phyloP scores from a whole-genome alignment of 225 moss, liverwort and hornwort species.

The Neckera pumila region DNA sequence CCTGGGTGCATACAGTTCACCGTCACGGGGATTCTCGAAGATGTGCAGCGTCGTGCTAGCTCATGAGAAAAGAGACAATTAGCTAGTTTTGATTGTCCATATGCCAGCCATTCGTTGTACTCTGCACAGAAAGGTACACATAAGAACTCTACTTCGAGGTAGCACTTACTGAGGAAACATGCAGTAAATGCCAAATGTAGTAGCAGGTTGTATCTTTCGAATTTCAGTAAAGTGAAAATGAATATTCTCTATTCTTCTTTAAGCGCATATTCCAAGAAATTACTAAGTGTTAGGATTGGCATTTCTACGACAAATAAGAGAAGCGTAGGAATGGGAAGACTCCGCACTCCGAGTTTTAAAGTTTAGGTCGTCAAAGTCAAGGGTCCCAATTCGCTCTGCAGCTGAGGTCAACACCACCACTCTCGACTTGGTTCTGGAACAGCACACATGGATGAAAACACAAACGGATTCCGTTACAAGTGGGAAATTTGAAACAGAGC shows the following conservation, averaged over 20 bases:
- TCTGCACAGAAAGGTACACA: background rate
- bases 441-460: background rate
- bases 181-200: background rate
- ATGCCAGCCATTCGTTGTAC: slow-evolving; percentile 68
- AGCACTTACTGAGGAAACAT: background rate
- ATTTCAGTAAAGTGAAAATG: background rate
- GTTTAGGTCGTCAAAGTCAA: slow-evolving; percentile 68
- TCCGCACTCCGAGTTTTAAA: slow-evolving; percentile 50
- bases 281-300: background rate
- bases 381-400: slow-evolving; percentile 52
- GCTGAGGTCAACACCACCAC: slow-evolving; percentile 68
- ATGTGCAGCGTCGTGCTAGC: slow-evolving; percentile 50
- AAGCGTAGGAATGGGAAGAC: background rate
- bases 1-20: slow-evolving; percentile 86
- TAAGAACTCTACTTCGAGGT: background rate
- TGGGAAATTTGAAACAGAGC: background rate
- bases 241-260: background rate
- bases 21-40: slow-evolving; percentile 43
- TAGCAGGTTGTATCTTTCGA: background rate
- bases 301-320: background rate
- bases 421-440: slow-evolving; percentile 51
- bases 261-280: background rate
- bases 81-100: slow-evolving; percentile 83
- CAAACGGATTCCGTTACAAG: background rate
- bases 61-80: slow-evolving; percentile 73